Base-by-base conservation (phyloP, 306 rosid genomes). In the Malus asiatica region DNA sequence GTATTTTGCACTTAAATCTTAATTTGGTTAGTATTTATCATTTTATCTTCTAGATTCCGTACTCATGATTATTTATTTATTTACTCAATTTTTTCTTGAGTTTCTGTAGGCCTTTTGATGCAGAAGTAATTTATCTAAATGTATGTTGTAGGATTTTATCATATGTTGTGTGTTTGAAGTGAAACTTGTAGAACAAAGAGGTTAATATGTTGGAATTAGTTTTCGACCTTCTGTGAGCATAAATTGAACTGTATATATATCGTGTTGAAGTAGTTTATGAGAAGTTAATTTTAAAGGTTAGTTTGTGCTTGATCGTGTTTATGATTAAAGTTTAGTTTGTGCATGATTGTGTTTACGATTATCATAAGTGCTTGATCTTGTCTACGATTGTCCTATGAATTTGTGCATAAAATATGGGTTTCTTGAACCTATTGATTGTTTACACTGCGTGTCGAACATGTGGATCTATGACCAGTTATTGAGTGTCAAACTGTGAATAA, bases 401-500 rank as follows among this genome's bases (percentile, higher is more conserved):
- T 46, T 16, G 23, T 74, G 35, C 10, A 46, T 6, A 25, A 30
- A 42, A 57, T 33, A 72, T 81, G 72, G 68, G 66, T 77, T 61
- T 61, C 58, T 12, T 52, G 44, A 73, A 72, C 76, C 77, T 75
- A 11, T 63, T 73, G 58, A 51, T 57, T 69, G 45, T 79, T 79
- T 82, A 46, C 55, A 22, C 75, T 72, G 69, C 40, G 12, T 83
- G 78, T 68, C 68, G 20, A 78, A 51, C 76, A 35, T 87, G 66
- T 91, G 91, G 90, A 81, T 88, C 87, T 84, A 82, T 86, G 83
- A 67, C 78, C 79, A 20, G 52, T 85, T 91, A 68, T 84, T 66
- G 85, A 80, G 88, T 88, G 78, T 79, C 84, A 72, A 82, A 84
- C 84, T 75, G 85, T 81, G 85, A 88, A 91, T 93, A 91, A 91